Evolutionary conservation across 208 protist genomes (phyloP).

Genomic region (Phytomonas sp.): DNA sequence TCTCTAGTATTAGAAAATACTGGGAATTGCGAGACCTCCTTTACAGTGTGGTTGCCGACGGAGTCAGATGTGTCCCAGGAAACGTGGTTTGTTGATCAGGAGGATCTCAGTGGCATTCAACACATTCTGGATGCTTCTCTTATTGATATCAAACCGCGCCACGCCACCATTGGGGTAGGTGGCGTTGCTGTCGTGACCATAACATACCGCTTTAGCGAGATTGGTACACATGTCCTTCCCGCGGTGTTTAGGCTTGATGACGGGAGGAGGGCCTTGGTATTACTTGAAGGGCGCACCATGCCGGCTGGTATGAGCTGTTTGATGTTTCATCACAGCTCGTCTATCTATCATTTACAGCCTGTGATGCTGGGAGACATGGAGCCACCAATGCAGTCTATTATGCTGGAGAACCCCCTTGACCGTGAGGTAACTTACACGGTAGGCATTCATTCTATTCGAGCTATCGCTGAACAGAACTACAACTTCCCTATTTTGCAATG

Average conservation of each 20-base stretch:
- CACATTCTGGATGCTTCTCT: slow-evolving; percentile 58
- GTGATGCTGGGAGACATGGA: slow-evolving; percentile 85
- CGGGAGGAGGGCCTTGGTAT: slow-evolving; percentile 69
- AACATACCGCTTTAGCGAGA: slow-evolving; percentile 42
- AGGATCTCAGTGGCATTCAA: slow-evolving; percentile 57
- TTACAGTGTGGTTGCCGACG: slow-evolving; percentile 70
- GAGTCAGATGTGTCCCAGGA: slow-evolving; percentile 78
- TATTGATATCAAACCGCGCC: slow-evolving; percentile 54
- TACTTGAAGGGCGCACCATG: slow-evolving; percentile 82
- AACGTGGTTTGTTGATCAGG: slow-evolving; percentile 80
- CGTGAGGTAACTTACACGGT: slow-evolving; percentile 57
- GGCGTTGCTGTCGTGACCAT: slow-evolving; percentile 45
- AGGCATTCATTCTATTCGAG: slow-evolving; percentile 35
- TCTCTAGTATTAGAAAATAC: slow-evolving; percentile 72
- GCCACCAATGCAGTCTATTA: slow-evolving; percentile 77
- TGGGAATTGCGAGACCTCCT: slow-evolving; percentile 55
- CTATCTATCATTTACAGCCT: slow-evolving; percentile 54
- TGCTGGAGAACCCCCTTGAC: slow-evolving; percentile 58
- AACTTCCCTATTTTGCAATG: slow-evolving; percentile 86
- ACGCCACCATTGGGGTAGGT: slow-evolving; percentile 54
- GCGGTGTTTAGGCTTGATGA: slow-evolving; percentile 65
- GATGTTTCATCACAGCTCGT: slow-evolving; percentile 48
- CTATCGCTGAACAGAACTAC: slow-evolving; percentile 51
- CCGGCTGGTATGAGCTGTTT: slow-evolving; percentile 34
- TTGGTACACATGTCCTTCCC: slow-evolving; percentile 74